phyloP scores from a whole-genome alignment of 2,329 filamentous ascomycete genomes.

The Aspergillus tanneri region DNA sequence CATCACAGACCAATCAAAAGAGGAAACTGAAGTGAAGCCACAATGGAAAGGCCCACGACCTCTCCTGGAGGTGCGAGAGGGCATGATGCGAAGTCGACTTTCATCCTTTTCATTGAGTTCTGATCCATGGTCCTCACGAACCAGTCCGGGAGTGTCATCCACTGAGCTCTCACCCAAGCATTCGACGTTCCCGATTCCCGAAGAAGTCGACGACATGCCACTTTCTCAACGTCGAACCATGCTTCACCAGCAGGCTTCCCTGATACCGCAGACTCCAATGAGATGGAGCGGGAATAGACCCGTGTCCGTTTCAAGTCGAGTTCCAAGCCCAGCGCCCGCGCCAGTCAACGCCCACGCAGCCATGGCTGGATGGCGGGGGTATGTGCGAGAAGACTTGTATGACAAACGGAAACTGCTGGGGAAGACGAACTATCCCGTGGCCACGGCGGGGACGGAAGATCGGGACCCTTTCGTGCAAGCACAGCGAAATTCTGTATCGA shows the following conservation, averaged over 20 bases:
- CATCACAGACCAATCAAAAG: conserved; percentile 13
- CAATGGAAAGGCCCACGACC: conserved; percentile 40
- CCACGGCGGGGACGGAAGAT: conserved; percentile 23
- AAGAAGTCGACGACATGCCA: conserved; percentile 65
- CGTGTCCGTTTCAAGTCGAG: conserved; percentile 9
- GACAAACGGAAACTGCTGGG: conserved; percentile 30
- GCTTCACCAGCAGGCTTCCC: conserved; percentile 58
- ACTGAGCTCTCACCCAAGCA: conserved; percentile 16
- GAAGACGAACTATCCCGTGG: conserved; percentile 24
- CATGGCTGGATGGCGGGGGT: conserved; percentile 67
- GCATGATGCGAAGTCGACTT: conserved; percentile 45
- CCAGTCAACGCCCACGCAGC: conserved; percentile 49
- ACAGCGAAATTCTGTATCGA: conserved; percentile 57
- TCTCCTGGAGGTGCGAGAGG: conserved; percentile 57
- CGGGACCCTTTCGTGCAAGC: conserved; percentile 57
- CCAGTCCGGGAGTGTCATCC: conserved; percentile 28
- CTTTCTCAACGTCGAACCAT: conserved; percentile 66
- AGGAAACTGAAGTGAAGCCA: conserved; percentile 18
- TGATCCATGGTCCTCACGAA: conserved; percentile 32
- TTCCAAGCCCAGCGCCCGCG: conserved; percentile 11
- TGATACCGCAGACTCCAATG: not conserved
- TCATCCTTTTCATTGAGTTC: conserved; percentile 38
- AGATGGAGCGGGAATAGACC: conserved; percentile 11
- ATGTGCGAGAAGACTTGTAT: conserved; percentile 62
- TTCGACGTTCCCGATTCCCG: conserved; percentile 24